phyloP scores from a whole-genome alignment of 768 basidiomycete genomes.

The Phanerochaete sordida region DNA sequence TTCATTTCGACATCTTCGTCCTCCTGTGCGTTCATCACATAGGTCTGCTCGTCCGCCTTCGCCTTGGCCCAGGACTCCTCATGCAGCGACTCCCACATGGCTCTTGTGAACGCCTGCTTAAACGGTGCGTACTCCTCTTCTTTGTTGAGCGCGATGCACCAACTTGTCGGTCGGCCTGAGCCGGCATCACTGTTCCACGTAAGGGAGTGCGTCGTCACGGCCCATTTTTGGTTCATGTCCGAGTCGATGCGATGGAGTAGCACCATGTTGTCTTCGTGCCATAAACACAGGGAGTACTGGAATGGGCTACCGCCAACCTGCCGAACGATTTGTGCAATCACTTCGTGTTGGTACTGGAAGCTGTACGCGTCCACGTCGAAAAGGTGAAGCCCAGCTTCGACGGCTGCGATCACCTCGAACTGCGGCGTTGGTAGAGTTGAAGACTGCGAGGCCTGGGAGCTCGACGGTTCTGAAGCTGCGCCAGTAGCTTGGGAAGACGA shows the following conservation, averaged over 20 bases:
- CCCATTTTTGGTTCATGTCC: slow-evolving; percentile 72
- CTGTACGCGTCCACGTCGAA: slow-evolving; percentile 52
- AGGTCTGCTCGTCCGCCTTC: slow-evolving; percentile 90
- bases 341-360: slow-evolving; percentile 52
- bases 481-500: slow-evolving; percentile 13
- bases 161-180: slow-evolving; percentile 60
- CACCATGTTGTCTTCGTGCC: slow-evolving; percentile 43
- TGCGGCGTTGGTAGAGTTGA: not conserved
- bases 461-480: slow-evolving; percentile 2
- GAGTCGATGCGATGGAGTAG: slow-evolving; percentile 62
- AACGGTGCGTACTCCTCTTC: slow-evolving; percentile 57
- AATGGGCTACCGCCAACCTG: slow-evolving; percentile 39
- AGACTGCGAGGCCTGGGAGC: slow-evolving; percentile 1
- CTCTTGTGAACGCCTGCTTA: slow-evolving; percentile 59
- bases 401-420: slow-evolving; percentile 26
- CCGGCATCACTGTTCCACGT: slow-evolving; percentile 82
- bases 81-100: slow-evolving; percentile 80
- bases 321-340: slow-evolving; percentile 51
- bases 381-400: slow-evolving; percentile 54
- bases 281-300: slow-evolving; percentile 58
- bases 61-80: slow-evolving; percentile 72
- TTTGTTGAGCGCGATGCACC: slow-evolving; percentile 72
- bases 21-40: slow-evolving; percentile 66
- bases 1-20: slow-evolving; percentile 86
- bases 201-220: slow-evolving; percentile 60